phyloP scores from a whole-genome alignment of 129 eudicot genomes.

The Erigeron canadensis region DNA sequence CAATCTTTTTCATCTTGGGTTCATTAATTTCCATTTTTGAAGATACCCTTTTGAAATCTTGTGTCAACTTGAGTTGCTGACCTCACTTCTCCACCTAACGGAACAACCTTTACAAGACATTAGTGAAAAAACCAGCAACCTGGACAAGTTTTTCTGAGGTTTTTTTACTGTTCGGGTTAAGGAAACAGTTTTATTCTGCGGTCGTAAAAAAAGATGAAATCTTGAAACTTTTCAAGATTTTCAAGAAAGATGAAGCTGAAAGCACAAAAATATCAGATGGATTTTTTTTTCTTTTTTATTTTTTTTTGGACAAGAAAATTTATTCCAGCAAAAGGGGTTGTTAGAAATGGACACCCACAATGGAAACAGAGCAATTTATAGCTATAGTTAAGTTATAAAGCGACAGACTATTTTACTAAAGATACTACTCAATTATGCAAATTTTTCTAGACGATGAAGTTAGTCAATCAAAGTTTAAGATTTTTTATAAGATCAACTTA shows the following conservation, averaged over 20 bases:
- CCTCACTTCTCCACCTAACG: constrained; percentile 1
- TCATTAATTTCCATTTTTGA: constrained; percentile 32
- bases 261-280: constrained; percentile 15
- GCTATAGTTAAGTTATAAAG: neutral
- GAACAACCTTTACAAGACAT: constrained; percentile 24
- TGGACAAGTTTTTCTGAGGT: no score
- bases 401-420: neutral
- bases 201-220: neutral
- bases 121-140: neutral
- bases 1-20: constrained; percentile 10
- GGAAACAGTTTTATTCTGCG: no score
- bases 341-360: constrained; percentile 40
- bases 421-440: neutral
- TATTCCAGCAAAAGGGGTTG: constrained; percentile 21
- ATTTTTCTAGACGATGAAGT: constrained; percentile 6
- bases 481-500: neutral
- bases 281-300: no score
- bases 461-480: constrained; percentile 14
- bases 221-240: constrained; percentile 23
- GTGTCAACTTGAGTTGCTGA: constrained; percentile 25
- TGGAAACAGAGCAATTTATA: constrained; percentile 33
- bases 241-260: constrained; percentile 3
- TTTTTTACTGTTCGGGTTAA: no score
- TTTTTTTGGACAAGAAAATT: constrained; percentile 10
- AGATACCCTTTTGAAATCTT: constrained; percentile 29